Evolutionary conservation across 2,329 filamentous ascomycete genomes (phyloP).

Genomic region (Apiospora arundinis): DNA sequence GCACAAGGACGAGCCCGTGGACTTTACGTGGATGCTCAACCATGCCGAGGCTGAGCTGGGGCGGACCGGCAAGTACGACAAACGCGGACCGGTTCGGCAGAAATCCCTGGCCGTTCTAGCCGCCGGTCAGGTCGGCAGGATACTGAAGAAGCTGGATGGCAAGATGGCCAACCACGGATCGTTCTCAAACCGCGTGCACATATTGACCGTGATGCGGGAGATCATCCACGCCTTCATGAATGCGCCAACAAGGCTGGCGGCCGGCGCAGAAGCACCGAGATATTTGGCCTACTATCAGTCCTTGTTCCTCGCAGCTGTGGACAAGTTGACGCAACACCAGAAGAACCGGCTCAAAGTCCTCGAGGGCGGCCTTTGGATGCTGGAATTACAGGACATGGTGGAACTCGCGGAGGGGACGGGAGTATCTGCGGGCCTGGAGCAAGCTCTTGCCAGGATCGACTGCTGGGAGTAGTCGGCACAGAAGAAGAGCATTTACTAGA

Average conservation of each 20-base stretch:
- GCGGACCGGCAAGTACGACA: constrained; percentile 30
- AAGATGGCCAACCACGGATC: constrained; percentile 27
- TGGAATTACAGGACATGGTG: constrained; percentile 29
- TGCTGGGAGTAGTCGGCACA: background rate
- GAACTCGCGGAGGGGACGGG: background rate
- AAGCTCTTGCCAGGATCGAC: background rate
- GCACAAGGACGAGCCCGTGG: constrained; percentile 24
- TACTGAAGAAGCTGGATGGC: constrained; percentile 28
- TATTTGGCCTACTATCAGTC: constrained; percentile 28
- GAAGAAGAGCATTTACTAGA: background rate
- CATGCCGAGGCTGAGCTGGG: constrained; percentile 29
- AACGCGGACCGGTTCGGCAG: constrained; percentile 25
- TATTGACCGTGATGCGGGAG: constrained; percentile 33
- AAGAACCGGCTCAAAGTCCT: constrained; percentile 27
- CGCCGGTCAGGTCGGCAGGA: constrained; percentile 29
- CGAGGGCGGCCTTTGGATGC: constrained; percentile 31
- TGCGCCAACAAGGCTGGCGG: constrained; percentile 21
- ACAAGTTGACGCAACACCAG: constrained; percentile 28
- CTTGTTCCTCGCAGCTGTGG: constrained; percentile 25
- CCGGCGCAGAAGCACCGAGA: constrained; percentile 27
- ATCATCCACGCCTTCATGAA: constrained; percentile 30
- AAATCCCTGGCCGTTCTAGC: constrained; percentile 24
- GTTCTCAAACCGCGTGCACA: constrained; percentile 32
- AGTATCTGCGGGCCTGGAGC: background rate
- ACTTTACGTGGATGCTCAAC: constrained; percentile 30